phyloP scores from a whole-genome alignment of 768 basidiomycete species.

The Termitomyces sp. region DNA sequence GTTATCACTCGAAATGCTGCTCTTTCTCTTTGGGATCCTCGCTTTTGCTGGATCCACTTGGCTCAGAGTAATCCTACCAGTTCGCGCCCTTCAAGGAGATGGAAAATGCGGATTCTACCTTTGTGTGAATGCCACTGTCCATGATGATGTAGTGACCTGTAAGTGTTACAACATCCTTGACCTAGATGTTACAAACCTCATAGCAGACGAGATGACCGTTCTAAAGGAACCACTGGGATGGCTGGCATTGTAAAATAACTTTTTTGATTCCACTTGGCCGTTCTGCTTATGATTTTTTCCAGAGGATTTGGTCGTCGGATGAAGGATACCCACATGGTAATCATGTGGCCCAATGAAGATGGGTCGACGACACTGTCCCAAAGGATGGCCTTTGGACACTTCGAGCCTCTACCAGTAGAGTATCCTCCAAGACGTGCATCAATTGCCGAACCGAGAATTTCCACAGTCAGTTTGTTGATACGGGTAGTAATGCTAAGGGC shows the following conservation, averaged over 20 bases:
- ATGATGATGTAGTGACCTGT: constrained; percentile 40
- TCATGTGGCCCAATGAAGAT: constrained; percentile 46
- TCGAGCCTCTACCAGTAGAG: constrained; percentile 38
- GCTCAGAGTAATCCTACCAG: constrained; percentile 17
- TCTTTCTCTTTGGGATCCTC: constrained; percentile 9
- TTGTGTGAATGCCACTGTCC: constrained; percentile 44
- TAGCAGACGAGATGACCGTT: constrained; percentile 39
- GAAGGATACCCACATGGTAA: constrained; percentile 49
- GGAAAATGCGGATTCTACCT: constrained; percentile 36
- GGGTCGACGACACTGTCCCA: constrained; percentile 55
- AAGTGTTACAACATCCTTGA: constrained; percentile 14
- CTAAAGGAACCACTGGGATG: constrained; percentile 39
- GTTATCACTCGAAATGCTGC: constrained; percentile 5
- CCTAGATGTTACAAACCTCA: neutral
- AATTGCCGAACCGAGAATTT: constrained; percentile 26
- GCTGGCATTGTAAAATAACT: constrained; percentile 41
- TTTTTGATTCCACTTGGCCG: neutral
- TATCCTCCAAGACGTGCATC: constrained; percentile 43
- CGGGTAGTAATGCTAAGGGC: neutral
- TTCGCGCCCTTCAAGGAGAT: constrained; percentile 33
- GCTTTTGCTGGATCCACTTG: constrained; percentile 10
- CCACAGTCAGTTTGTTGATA: constrained; percentile 22
- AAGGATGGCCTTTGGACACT: constrained; percentile 40
- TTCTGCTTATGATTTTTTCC: constrained; percentile 6
- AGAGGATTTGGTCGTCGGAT: constrained; percentile 49